phyloP scores from a whole-genome alignment of 192 early-diverging fungal species.

The Gaertneriomyces sp. region DNA sequence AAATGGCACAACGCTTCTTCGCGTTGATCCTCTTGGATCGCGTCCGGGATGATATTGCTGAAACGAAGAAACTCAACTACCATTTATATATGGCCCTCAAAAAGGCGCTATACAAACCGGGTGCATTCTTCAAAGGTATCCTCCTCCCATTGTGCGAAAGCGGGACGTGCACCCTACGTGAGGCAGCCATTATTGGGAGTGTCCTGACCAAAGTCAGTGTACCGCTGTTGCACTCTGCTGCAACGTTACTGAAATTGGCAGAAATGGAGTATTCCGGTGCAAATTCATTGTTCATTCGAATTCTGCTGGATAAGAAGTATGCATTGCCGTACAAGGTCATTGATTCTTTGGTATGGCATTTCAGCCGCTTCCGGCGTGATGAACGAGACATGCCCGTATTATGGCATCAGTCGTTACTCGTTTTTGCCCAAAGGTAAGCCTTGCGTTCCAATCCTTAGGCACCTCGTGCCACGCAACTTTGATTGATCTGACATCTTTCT shows the following conservation, averaged over 20 bases:
- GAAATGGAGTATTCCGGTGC: conserved; percentile 98
- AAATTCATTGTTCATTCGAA: conserved; percentile 89
- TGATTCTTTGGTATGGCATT: conserved; percentile 94
- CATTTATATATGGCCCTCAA: conserved; percentile 96
- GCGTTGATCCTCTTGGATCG: conserved; percentile 83
- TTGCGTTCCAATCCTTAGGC: conserved; percentile 7
- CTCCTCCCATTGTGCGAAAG: conserved; percentile 90
- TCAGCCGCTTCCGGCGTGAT: conserved; percentile 81
- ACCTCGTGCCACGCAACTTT: not conserved
- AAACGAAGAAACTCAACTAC: conserved; percentile 96
- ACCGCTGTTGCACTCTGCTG: conserved; percentile 93
- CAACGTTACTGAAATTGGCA: conserved; percentile 85
- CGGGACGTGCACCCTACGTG: conserved; percentile 85
- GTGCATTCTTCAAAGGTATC: conserved; percentile 97
- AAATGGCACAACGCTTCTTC: conserved; percentile 91
- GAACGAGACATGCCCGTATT: conserved; percentile 84
- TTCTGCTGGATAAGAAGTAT: conserved; percentile 97
- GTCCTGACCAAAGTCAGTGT: conserved; percentile 90
- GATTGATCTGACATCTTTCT: not conserved
- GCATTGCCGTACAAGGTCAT: conserved; percentile 96
- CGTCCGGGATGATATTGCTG: conserved; percentile 92
- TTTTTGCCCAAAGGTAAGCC: conserved; percentile 80
- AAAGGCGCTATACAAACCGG: conserved; percentile 94
- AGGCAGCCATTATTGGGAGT: conserved; percentile 92
- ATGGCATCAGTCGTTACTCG: conserved; percentile 95